phyloP scores from a whole-genome alignment of 345 rosid genomes.

The Xanthoceras sorbifolium region DNA sequence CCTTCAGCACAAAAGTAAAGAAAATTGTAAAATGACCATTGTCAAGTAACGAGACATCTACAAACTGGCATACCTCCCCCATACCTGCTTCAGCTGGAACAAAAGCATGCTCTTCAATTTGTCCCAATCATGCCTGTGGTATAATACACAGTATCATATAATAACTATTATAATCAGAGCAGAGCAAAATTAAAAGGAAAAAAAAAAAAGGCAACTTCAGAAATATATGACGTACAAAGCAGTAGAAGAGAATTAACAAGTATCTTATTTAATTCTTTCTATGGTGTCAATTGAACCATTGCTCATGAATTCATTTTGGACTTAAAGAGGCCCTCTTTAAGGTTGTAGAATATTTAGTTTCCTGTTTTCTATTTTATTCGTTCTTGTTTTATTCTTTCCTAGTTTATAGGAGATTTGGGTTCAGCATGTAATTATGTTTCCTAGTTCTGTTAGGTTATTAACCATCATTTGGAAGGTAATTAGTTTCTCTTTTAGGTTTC shows the following conservation, averaged over 20 bases:
- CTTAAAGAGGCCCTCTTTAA: constrained; percentile 79
- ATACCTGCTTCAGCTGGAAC: constrained; percentile 94
- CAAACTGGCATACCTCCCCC: constrained; percentile 68
- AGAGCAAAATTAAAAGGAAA: neutral
- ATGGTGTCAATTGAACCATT: constrained; percentile 88
- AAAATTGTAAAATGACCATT: neutral
- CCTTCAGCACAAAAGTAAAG: constrained; percentile 10
- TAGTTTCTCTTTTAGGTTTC: too few relatives aligned
- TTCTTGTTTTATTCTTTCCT: too few relatives aligned
- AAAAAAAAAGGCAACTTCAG: neutral
- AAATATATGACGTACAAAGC: neutral
- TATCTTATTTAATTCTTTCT: constrained; percentile 55
- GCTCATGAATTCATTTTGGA: constrained; percentile 98
- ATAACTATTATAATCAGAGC: neutral
- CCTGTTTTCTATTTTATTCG: too few relatives aligned
- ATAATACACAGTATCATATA: neutral
- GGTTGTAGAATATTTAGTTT: too few relatives aligned
- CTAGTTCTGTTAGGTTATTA: too few relatives aligned
- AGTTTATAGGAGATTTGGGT: too few relatives aligned
- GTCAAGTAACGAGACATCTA: constrained; percentile 21
- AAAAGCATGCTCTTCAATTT: constrained; percentile 74
- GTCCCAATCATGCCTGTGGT: constrained; percentile 82
- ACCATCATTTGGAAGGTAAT: too few relatives aligned
- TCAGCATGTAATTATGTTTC: too few relatives aligned
- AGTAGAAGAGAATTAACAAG: neutral